A percentile compares a stretch with the other conserved stretches of the same genome.
Conservation (phyloP, 805 yeast species). For the Vanderwaltozyma verrucispora region DNA sequence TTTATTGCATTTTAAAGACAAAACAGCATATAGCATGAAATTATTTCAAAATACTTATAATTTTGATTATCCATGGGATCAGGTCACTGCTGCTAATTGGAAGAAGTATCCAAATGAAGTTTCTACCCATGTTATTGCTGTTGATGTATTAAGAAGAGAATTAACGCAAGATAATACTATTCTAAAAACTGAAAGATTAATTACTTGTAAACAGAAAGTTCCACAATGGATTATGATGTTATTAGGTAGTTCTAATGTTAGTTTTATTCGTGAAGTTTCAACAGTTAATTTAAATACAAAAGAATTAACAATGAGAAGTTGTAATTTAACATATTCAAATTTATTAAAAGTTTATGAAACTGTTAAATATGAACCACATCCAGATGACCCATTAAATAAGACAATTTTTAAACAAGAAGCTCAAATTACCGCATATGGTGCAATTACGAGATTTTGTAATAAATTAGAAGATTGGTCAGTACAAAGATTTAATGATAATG, state of each 20-base stretch:
- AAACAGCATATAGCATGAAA: constrained; percentile 51
- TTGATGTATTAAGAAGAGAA: constrained; percentile 75
- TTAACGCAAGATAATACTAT: constrained; percentile 42
- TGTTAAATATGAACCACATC: constrained; percentile 70
- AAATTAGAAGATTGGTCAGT: constrained; percentile 89
- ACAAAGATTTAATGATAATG: constrained; percentile 81
- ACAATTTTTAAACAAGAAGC: constrained; percentile 78
- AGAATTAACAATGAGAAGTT: constrained; percentile 70
- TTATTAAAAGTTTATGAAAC: constrained; percentile 75
- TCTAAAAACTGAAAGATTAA: constrained; percentile 73
- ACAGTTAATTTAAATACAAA: constrained; percentile 61
- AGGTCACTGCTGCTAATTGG: constrained; percentile 95
- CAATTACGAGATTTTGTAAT: constrained; percentile 58
- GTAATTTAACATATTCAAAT: constrained; percentile 72
- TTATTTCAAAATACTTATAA: constrained; percentile 59
- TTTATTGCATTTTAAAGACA: no score
- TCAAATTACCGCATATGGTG: constrained; percentile 75
- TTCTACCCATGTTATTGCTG: constrained; percentile 87
- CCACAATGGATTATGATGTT: constrained; percentile 76
- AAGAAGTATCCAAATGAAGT: constrained; percentile 91
- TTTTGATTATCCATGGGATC: constrained; percentile 85
- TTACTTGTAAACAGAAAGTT: constrained; percentile 78
- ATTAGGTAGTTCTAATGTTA: constrained; percentile 67
- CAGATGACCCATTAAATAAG: constrained; percentile 34
- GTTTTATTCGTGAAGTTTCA: constrained; percentile 83